Conservation (phyloP, 495 filamentous ascomycete genomes). For the Aspergillus sclerotioniger region DNA sequence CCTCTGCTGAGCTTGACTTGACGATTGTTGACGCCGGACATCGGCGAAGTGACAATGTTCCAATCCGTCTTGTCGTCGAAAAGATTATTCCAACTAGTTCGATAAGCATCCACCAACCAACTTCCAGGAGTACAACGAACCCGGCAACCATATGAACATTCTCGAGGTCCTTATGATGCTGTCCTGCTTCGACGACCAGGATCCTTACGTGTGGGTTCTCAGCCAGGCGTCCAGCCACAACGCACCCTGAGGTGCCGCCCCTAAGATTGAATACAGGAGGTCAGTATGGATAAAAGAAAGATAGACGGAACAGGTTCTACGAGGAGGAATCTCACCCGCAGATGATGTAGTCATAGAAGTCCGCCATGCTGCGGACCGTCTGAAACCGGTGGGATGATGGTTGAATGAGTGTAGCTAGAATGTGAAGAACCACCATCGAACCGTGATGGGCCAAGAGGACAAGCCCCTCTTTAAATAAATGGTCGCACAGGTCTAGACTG, state of each 20-base stretch:
- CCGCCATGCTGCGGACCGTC: slow-evolving; percentile 2
- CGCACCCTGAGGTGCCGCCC: slow-evolving; percentile 60
- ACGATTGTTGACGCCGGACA: slow-evolving; percentile 51
- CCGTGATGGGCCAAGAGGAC: not conserved
- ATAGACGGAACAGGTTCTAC: not conserved
- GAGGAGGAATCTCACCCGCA: slow-evolving; percentile 28
- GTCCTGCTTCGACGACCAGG: slow-evolving; percentile 57
- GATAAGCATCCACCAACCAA: not conserved
- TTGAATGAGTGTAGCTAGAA: not conserved
- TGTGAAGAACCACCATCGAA: not conserved
- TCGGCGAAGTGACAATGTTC: slow-evolving; percentile 56
- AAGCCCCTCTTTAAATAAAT: no score
- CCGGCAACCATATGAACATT: slow-evolving; percentile 50
- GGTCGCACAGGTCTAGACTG: no score
- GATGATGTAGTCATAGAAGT: slow-evolving; percentile 35
- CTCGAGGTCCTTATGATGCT: slow-evolving; percentile 41
- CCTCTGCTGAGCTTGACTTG: slow-evolving; percentile 59
- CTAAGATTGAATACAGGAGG: slow-evolving; percentile 20
- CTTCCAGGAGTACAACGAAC: slow-evolving; percentile 4
- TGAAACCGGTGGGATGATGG: not conserved
- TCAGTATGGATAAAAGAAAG: not conserved
- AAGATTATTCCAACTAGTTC: slow-evolving; percentile 36
- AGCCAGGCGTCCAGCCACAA: slow-evolving; percentile 61
- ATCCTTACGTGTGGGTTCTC: slow-evolving; percentile 52
- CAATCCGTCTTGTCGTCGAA: slow-evolving; percentile 55